Conservation (phyloP, 83 land plant genomes). For the Diphasiastrum complanatum region DNA sequence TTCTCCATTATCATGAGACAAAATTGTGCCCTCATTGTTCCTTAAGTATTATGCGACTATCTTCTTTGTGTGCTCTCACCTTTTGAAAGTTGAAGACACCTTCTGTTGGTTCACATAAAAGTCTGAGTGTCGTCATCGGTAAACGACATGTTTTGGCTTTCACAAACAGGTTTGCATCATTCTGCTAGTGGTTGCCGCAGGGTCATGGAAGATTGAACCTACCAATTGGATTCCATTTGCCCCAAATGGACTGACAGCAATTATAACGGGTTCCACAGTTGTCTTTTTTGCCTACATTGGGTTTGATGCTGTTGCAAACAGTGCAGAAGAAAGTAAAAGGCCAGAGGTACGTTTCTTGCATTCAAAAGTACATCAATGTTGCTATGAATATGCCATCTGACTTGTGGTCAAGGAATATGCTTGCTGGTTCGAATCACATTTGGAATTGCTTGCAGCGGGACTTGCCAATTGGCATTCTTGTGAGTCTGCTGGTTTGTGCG, state of each 20-base stretch:
- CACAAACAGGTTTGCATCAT: slow-evolving; percentile 90
- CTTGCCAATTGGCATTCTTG: slow-evolving; percentile 85
- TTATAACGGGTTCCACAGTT: slow-evolving; percentile 85
- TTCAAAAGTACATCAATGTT: slow-evolving; percentile 2
- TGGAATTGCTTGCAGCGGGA: slow-evolving; percentile 61
- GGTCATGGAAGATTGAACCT: slow-evolving; percentile 75
- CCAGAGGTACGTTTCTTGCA: no score
- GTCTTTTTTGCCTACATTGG: slow-evolving; percentile 96
- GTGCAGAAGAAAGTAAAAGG: slow-evolving; percentile 89
- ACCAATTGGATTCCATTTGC: slow-evolving; percentile 93
- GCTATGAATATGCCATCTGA: neutral
- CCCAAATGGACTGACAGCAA: slow-evolving; percentile 71
- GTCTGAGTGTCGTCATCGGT: no score
- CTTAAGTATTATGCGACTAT: no score
- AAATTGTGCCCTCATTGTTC: no score
- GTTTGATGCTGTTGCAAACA: slow-evolving; percentile 98
- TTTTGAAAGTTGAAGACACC: no score
- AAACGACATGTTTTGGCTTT: no score
- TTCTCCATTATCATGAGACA: neutral
- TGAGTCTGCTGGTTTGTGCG: slow-evolving; percentile 68
- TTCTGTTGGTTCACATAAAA: no score
- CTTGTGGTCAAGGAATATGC: neutral
- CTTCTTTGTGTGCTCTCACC: no score
- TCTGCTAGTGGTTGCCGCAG: slow-evolving; percentile 57
- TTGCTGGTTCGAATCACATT: neutral